phyloP scores from a whole-genome alignment of 2,329 filamentous ascomycete species.

The Verticillium tricorpus region DNA sequence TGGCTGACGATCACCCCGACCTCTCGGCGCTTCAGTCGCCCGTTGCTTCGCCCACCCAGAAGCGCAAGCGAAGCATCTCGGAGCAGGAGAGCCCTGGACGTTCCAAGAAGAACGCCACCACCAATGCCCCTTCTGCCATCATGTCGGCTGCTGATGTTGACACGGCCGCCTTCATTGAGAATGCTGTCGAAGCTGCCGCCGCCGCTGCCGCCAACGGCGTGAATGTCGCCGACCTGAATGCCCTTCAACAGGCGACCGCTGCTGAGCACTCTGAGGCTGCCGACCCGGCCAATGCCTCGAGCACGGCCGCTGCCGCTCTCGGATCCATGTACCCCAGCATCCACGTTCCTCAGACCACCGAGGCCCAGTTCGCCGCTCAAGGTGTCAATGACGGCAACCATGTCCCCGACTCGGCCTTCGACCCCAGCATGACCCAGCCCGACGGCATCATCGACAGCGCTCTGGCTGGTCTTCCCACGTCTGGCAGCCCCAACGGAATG shows the following conservation, averaged over 20 bases:
- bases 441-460: conserved; percentile 22
- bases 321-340: conserved; percentile 55
- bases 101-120: conserved; percentile 39
- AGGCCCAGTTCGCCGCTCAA: conserved; percentile 57
- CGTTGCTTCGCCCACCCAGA: conserved; percentile 38
- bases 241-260: conserved; percentile 49
- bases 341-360: conserved; percentile 52
- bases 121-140: conserved; percentile 29
- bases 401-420: conserved; percentile 27
- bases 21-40: conserved; percentile 28
- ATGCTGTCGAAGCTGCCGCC: conserved; percentile 40
- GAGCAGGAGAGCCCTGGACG: conserved; percentile 46
- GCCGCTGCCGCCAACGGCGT: conserved; percentile 34
- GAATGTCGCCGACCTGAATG: conserved; percentile 51
- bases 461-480: conserved; percentile 3
- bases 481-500: conserved; percentile 9
- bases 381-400: conserved; percentile 30
- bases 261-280: conserved; percentile 41
- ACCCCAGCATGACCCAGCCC: conserved; percentile 28
- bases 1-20: conserved; percentile 50
- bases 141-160: conserved; percentile 39
- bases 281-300: conserved; percentile 51
- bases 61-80: conserved; percentile 47
- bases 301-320: conserved; percentile 55
- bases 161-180: conserved; percentile 50